A percentile compares a stretch with the other conserved stretches of the same genome.
Evolutionary conservation across 2,329 filamentous ascomycete species (phyloP).

Genomic region (Diaporthe ilicicola): DNA sequence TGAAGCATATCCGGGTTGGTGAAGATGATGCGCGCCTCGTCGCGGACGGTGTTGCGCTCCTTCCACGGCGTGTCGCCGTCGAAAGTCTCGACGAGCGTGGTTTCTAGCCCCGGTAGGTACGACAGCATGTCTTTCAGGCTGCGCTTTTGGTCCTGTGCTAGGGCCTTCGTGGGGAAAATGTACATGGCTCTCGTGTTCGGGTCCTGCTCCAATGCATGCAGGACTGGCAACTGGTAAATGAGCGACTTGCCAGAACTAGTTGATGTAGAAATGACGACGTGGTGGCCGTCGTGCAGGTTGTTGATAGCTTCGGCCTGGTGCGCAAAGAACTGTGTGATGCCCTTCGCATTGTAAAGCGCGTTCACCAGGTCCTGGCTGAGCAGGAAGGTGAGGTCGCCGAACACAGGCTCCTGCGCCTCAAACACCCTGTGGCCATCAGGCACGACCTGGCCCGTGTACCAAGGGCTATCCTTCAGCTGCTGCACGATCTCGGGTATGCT

Average conservation of each 20-base stretch:
- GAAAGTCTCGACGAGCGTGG: slow-evolving; percentile 87
- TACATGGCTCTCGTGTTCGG: slow-evolving; percentile 86
- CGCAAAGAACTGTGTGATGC: slow-evolving; percentile 85
- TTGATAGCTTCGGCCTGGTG: slow-evolving; percentile 97
- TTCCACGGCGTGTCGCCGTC: slow-evolving; percentile 92
- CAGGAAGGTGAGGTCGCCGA: slow-evolving; percentile 84
- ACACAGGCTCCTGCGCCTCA: slow-evolving; percentile 82
- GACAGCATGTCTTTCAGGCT: slow-evolving; percentile 85
- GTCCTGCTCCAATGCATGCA: slow-evolving; percentile 86
- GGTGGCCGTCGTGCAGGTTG: slow-evolving; percentile 78
- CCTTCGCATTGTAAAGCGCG: slow-evolving; percentile 89
- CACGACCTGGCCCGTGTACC: slow-evolving; percentile 94
- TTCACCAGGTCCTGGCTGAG: slow-evolving; percentile 95
- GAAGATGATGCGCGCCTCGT: slow-evolving; percentile 92
- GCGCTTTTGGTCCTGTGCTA: slow-evolving; percentile 92
- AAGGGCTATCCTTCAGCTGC: slow-evolving; percentile 82
- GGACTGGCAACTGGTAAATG: slow-evolving; percentile 95
- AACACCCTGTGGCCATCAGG: slow-evolving; percentile 92
- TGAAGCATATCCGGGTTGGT: slow-evolving; percentile 99
- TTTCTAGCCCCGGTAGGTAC: slow-evolving; percentile 81
- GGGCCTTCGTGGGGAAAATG: slow-evolving; percentile 96
- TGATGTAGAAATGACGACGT: slow-evolving; percentile 93
- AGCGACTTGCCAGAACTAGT: slow-evolving; percentile 97
- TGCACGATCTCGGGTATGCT: slow-evolving; percentile 84
- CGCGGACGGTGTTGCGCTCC: slow-evolving; percentile 80